Base-by-base conservation (phyloP, 345 rosid genomes). In the Sisymbrium altissimum region DNA sequence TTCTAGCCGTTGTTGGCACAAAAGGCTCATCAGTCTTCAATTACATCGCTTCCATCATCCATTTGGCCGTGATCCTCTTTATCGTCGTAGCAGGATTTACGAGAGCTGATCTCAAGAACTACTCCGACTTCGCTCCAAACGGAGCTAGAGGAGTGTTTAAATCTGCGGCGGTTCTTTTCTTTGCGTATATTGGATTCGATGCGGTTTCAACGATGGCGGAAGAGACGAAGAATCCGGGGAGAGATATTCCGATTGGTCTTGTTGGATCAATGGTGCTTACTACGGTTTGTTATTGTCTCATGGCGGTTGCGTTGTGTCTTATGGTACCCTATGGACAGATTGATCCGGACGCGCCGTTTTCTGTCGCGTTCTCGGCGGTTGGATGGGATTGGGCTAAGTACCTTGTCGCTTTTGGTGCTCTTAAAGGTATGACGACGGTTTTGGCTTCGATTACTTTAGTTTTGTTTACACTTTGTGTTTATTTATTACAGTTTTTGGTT, bases 121-220 rank as follows among this genome's bases (percentile, higher is more conserved):
- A 85, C 70, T 17, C 56, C 0, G 54, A 58, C 3, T 93, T 93
- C 18, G 30, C 82, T 13, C 97, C 94, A 0, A 15, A 25, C 8
- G 96, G 92, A 0, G 66, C 66, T 4, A 87, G 81, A 0, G 96
- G 92, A n/a, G 63, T 93, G 39, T 91, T 91, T 74, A 80, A 70
- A 36, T 83, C 96, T 1, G 70, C 98, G 0, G 86, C 96, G 1
- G 92, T 91, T 38, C 87, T 93, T 23, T 93, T 86, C 87, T 89
- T 93, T 2, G 92, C 97, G 0, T 93, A 91, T 21, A 77, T 89
- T 6, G 98, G 97, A 5, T 93, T 91, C 3, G 98, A 93, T 36
- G 96, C 94, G 0, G 94, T 93, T 43, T 75, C 98, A 1, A 93
- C 98, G 0, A 85, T 91, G 94, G 98, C 97, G 0, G 98, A 93